Base-by-base conservation (phyloP, 2,329 filamentous ascomycete genomes). In the Tothia fuscella region DNA sequence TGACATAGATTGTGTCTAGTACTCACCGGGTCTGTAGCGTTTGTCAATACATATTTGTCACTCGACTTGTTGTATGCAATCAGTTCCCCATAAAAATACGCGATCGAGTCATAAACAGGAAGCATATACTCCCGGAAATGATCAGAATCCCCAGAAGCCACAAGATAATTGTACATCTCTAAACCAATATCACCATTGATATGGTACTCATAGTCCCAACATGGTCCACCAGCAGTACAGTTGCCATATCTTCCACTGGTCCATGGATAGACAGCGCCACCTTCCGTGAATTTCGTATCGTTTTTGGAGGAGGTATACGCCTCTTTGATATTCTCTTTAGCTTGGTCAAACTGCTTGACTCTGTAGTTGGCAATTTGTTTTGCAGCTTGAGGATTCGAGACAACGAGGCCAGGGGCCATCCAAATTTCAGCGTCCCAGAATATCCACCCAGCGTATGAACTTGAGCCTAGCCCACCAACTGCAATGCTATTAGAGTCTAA, bases 141-240 rank as follows among this genome's bases (percentile, higher is more conserved):
- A 2, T 66, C 52, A 1, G 64, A 68, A 51, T 80, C 73, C 13
- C 76, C 77, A 35, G 72, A 77, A 2, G 70, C 66, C 13, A 72
- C 63, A 61, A 69, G 76, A 46, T 79, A 73, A 41, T 79, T 77
- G 49, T 72, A 66, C 45, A 80, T 62, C 1, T 74, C 67, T 22
- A 81, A 61, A 0, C 73, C 76, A 49, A 83, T 81, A 49, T 82
- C 79, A 6, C 77, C 76, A 49, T 82, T 82, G 28, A 83, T 50
- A 54, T 83, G 79, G 50, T 83, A 84, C 53, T 83, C 69, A 48
- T 83, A 82, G 55, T 83, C 78, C 50, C 77, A 80, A 55, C 79
- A 83, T 14, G 66, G 64, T 5, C 66, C 67, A 13, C 16, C n/a
- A 28, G 32, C 64, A 4, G 80, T 83, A 51, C 79, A 83, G 50